Base-by-base conservation (phyloP, 2,329 filamentous ascomycete genomes). In the Penicillium glabrum region DNA sequence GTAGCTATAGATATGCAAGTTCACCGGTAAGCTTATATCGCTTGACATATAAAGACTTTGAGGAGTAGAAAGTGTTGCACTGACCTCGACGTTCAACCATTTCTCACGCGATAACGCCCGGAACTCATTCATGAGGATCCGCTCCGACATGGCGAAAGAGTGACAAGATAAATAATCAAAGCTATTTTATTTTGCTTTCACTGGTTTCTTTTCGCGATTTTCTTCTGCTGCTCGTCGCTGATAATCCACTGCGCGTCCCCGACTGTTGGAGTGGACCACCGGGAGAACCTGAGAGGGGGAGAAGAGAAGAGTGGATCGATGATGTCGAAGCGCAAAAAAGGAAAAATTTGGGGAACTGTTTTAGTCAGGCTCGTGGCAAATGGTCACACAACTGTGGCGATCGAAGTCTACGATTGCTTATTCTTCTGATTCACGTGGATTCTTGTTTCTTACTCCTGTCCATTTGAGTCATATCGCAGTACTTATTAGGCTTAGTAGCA, bases 51-150 rank as follows among this genome's bases (percentile, higher is more conserved):
- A 16, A 0, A 39, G 16, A 39, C 3, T 19, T 39, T 10, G 8
- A 8, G 3, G 8, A 10, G n/a, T 33, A 14, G 31, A 33, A 14
- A 6, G n/a, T 5, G n/a, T 39, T 39, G 35, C 9, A 69, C 83
- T 60, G 76, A 92, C 90, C 73, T 96, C 89, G 64, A 97, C 91
- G 67, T 93, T 86, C 19, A 96, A 89, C 93, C 93, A 99, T 73
- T 91, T 91, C 82, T 97, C 93, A 75, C 95, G 92, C 53, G 86
- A 82, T 41, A 98, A 83, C 45, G 85, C 82, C 75, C 89, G 89
- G 78, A 91, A 87, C 81, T 98, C 93, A 66, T 89, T 89, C 89
- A 96, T 91, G 54, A 98, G 83, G 51, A 96, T 89, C 69, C 91
- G 87, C 76, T 93, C 89, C 35, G 90, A 87, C 77, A 79, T 79